phyloP scores from a whole-genome alignment of 169 alveolate species.

The Cryptosporidium felis region DNA sequence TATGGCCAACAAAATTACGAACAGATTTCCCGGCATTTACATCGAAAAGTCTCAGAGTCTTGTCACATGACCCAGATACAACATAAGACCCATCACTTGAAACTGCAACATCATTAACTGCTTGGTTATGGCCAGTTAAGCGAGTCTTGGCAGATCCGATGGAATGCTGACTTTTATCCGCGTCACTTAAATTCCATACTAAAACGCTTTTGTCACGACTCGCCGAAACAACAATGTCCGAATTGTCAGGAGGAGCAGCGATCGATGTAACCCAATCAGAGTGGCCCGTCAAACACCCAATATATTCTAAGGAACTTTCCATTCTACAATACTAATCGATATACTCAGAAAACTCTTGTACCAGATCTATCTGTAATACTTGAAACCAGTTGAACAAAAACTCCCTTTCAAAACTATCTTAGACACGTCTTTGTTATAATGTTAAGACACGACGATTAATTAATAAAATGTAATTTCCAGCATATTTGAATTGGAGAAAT shows the following conservation, averaged over 20 bases:
- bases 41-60: slow-evolving; percentile 93
- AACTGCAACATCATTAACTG: slow-evolving; percentile 92
- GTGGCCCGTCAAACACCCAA: slow-evolving; percentile 81
- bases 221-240: slow-evolving; percentile 90
- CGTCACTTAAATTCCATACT: slow-evolving; percentile 84
- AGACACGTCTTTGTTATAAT: slow-evolving; percentile 54
- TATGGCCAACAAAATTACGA: slow-evolving; percentile 92
- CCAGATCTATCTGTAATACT: slow-evolving; percentile 2
- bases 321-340: no score
- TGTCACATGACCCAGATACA: slow-evolving; percentile 93
- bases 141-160: slow-evolving; percentile 84
- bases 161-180: slow-evolving; percentile 81
- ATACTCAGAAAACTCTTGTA: slow-evolving; percentile 14
- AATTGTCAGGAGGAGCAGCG: slow-evolving; percentile 89
- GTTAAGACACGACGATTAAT: slow-evolving; percentile 35
- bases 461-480: not conserved
- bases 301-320: slow-evolving; percentile 63
- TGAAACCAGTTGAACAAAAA: not conserved
- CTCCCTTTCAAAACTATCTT: not conserved
- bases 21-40: slow-evolving; percentile 89
- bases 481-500: not conserved
- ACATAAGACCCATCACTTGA: slow-evolving; percentile 93
- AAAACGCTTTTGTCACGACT: slow-evolving; percentile 88
- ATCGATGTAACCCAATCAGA: slow-evolving; percentile 94
- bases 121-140: slow-evolving; percentile 90